These are phyloP conservation scores for Castanea mollissima DNA, from an alignment of 306 rosid genomes.

Conservation along the genomic window DNA sequence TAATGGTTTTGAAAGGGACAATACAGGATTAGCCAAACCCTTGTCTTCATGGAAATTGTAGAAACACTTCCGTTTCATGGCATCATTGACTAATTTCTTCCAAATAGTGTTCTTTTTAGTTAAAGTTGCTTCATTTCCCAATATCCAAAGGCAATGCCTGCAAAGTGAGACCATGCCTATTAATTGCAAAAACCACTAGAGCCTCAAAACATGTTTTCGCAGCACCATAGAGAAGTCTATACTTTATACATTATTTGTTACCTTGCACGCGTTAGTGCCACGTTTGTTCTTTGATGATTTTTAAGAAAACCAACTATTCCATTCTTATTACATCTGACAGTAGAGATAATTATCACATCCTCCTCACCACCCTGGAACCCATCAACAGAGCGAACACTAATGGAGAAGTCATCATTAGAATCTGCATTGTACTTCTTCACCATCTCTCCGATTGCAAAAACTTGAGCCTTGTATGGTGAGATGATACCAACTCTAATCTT, in stretches of 20 bases:
- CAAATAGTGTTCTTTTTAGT: constrained; percentile 23
- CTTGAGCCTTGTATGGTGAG: constrained; percentile 50
- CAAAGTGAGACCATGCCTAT: not conserved
- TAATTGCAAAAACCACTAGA: not conserved
- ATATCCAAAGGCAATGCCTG: constrained; percentile 43
- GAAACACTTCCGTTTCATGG: constrained; percentile 31
- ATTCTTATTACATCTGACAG: constrained; percentile 30
- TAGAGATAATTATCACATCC: constrained; percentile 40
- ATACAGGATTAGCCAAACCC: constrained; percentile 1
- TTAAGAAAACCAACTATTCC: constrained; percentile 35
- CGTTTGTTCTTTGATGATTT: constrained; percentile 34
- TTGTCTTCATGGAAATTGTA: constrained; percentile 22
- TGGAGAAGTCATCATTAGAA: constrained; percentile 1
- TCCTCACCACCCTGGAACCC: constrained; percentile 52
- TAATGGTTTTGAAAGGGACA: constrained; percentile 12
- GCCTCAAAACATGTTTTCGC: not conserved
- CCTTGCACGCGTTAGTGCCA: constrained; percentile 45
- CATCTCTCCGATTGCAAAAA: constrained; percentile 18
- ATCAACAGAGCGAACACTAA: constrained; percentile 37
- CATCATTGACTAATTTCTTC: constrained; percentile 33
- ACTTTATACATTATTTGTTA: not conserved
- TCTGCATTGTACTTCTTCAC: constrained; percentile 5
- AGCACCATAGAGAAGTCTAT: not conserved
- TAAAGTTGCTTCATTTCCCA: constrained; percentile 33
- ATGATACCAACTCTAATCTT: constrained; percentile 36